Conservation (phyloP, 257 asterid species). For the Solanum lignicaule region DNA sequence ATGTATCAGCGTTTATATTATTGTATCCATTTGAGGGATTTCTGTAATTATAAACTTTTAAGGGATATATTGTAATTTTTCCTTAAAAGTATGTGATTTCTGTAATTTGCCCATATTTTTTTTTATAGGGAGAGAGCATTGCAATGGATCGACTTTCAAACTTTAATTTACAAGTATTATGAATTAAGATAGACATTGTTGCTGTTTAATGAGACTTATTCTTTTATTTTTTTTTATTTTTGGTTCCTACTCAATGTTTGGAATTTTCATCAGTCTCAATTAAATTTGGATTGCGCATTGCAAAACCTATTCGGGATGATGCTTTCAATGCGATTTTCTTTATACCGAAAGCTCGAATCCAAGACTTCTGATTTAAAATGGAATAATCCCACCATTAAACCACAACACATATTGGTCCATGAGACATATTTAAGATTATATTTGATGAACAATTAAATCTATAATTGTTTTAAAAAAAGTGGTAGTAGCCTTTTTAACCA, state of each 20-base stretch:
- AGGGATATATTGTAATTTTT: too few relatives aligned
- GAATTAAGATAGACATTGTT: not conserved
- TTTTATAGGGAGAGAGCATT: not conserved
- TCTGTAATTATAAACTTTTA: too few relatives aligned
- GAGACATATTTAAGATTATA: not conserved
- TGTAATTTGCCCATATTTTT: too few relatives aligned
- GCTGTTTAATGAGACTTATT: not conserved
- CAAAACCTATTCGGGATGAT: rapidly evolving
- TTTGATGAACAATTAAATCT: not conserved
- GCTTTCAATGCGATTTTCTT: rapidly evolving
- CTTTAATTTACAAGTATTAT: not conserved
- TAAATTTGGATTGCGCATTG: rapidly evolving
- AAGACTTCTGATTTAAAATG: too few relatives aligned
- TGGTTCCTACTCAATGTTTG: not conserved
- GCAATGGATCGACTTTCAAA: not conserved
- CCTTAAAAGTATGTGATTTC: too few relatives aligned
- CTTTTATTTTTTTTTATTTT: too few relatives aligned
- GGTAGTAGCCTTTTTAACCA: not conserved
- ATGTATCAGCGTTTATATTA: too few relatives aligned
- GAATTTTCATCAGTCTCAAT: too few relatives aligned
- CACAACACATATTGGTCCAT: not conserved
- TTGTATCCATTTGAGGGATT: too few relatives aligned
- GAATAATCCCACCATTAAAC: not conserved
- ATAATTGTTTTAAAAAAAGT: not conserved
- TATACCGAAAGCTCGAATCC: rapidly evolving